Conservation (phyloP, 2,329 filamentous ascomycete species). For the Bipolaris cookei region DNA sequence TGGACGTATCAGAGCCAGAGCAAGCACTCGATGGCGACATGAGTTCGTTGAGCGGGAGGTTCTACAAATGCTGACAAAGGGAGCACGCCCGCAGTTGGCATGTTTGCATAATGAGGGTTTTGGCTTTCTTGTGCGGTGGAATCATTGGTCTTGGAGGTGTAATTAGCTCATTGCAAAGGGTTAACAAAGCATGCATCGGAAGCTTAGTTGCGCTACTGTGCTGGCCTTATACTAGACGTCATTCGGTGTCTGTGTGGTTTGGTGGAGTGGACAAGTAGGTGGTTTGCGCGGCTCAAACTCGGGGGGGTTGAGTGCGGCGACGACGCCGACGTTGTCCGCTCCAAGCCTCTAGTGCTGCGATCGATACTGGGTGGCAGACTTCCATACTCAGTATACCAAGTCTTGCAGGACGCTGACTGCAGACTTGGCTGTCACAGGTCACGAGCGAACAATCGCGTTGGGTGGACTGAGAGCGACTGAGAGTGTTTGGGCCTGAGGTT, state of each 20-base stretch:
- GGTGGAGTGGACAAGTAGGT: not conserved
- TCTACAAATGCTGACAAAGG: conserved; percentile 16
- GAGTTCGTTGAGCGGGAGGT: conserved; percentile 1
- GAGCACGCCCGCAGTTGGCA: not conserved
- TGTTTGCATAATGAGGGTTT: not conserved
- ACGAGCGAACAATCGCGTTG: not conserved
- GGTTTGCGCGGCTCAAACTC: conserved; percentile 5
- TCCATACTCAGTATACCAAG: conserved; percentile 30
- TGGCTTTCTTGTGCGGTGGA: not conserved
- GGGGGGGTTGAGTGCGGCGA: conserved; percentile 3
- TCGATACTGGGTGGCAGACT: conserved; percentile 23
- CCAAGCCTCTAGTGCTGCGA: conserved; percentile 40
- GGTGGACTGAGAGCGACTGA: not conserved
- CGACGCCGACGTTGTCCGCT: conserved; percentile 21
- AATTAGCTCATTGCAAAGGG: not conserved
- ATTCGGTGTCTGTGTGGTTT: not conserved
- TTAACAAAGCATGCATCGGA: not conserved
- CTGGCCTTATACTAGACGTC: too few species aligned
- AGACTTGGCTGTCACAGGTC: conserved; percentile 1
- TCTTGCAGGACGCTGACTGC: not conserved
- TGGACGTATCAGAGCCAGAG: not conserved
- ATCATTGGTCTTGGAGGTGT: not conserved
- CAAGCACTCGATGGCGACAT: not conserved
- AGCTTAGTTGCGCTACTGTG: not conserved
- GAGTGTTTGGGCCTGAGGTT: not conserved